Evolutionary conservation across 1,284 basidiomycete species (phyloP).

Genomic region (Wallemia ichthyophaga): DNA sequence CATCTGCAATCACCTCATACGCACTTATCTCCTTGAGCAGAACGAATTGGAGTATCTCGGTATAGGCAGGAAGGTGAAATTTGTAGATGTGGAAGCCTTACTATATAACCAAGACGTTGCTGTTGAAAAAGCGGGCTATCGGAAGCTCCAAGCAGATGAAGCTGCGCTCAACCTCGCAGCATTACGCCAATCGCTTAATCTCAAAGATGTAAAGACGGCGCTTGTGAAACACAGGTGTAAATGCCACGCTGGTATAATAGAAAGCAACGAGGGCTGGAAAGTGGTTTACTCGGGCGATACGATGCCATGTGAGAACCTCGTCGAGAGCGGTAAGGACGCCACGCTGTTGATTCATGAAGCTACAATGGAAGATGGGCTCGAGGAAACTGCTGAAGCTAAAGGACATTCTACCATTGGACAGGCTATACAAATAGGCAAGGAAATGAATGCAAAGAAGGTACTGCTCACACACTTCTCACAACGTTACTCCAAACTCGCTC

Average conservation of each 20-base stretch:
- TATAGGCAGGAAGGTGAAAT: background rate
- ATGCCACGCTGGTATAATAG: constrained; percentile 32
- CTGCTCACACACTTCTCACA: constrained; percentile 86
- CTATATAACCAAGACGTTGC: constrained; percentile 25
- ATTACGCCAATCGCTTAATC: constrained; percentile 3
- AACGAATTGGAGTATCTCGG: constrained; percentile 35
- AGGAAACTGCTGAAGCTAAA: constrained; percentile 35
- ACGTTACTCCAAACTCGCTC: constrained; percentile 62
- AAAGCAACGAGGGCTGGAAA: constrained; percentile 44
- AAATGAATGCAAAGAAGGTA: constrained; percentile 52
- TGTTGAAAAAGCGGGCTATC: constrained; percentile 26
- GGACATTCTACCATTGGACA: constrained; percentile 71
- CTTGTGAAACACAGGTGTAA: constrained; percentile 35
- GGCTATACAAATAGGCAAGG: constrained; percentile 44
- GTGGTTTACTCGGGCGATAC: constrained; percentile 76
- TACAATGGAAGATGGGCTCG: constrained; percentile 47
- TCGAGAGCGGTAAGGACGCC: constrained; percentile 31
- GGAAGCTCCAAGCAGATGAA: constrained; percentile 18
- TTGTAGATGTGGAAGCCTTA: constrained; percentile 16
- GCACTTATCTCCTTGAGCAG: constrained; percentile 33
- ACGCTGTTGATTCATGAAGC: constrained; percentile 82
- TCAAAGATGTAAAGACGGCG: constrained; percentile 22
- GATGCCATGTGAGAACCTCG: constrained; percentile 36
- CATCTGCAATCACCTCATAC: constrained; percentile 26
- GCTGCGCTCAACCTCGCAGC: constrained; percentile 11